Conservation (phyloP, 108 stramenopile genomes). For the Cyclotella baltica region DNA sequence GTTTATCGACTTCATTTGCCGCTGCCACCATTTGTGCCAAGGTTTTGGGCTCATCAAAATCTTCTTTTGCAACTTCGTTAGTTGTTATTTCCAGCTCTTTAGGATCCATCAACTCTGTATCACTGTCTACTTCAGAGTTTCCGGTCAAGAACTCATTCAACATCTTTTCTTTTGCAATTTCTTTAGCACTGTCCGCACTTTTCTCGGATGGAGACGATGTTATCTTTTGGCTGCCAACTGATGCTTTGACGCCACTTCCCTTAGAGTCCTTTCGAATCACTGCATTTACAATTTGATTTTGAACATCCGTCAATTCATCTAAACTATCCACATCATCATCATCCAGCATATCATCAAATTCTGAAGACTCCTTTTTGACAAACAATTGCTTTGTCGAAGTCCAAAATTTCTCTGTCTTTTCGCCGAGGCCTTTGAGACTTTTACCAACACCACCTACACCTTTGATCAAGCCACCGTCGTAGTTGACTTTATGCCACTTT, state of each 20-base stretch:
- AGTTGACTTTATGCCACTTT: constrained; percentile 49
- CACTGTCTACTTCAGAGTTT: not conserved
- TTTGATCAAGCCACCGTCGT: constrained; percentile 36
- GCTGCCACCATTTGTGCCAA: constrained; percentile 50
- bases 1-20: constrained; percentile 40
- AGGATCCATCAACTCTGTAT: not conserved
- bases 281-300: not conserved
- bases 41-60: constrained; percentile 23
- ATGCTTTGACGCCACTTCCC: too few species aligned
- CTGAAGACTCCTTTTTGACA: constrained; percentile 10
- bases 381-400: constrained; percentile 39
- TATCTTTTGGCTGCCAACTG: not conserved
- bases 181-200: too few species aligned
- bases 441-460: constrained; percentile 22
- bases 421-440: constrained; percentile 32
- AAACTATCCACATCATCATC: constrained; percentile 3
- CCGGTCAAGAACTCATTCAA: not conserved
- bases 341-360: not conserved
- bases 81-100: not conserved
- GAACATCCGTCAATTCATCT: not conserved
- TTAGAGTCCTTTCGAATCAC: not conserved
- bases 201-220: too few species aligned
- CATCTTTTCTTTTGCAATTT: constrained; percentile 5
- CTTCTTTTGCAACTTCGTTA: not conserved
- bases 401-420: constrained; percentile 44